These are phyloP conservation scores for Hypoxylon rubiginosum DNA, from an alignment of 2,329 filamentous ascomycete genomes.

Conservation along the genomic window DNA sequence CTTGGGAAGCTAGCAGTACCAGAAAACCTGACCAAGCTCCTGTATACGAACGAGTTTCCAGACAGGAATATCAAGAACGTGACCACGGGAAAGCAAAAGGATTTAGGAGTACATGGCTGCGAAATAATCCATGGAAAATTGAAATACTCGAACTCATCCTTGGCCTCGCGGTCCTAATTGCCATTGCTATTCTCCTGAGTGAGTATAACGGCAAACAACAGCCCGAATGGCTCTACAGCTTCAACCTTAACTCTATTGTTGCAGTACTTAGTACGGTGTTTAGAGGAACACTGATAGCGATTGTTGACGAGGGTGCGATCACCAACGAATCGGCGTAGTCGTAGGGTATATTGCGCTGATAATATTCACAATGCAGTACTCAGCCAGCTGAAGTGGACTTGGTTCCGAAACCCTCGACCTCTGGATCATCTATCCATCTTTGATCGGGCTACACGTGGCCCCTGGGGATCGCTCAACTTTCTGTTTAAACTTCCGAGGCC, in stretches of 20 bases:
- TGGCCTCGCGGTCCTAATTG: neutral
- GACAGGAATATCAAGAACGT: neutral
- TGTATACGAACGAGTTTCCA: neutral
- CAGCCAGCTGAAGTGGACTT: slow-evolving; percentile 2
- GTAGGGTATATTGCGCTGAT: neutral
- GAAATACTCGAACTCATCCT: neutral
- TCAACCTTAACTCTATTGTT: neutral
- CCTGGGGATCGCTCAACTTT: neutral
- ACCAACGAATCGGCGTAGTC: too few species aligned
- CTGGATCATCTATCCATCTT: neutral
- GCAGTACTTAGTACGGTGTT: neutral
- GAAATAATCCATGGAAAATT: neutral
- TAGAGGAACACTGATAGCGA: neutral
- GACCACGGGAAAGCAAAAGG: neutral
- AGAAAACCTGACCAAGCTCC: neutral
- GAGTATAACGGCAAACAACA: neutral
- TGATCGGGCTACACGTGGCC: slow-evolving; percentile 3
- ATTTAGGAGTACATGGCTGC: neutral
- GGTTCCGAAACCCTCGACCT: neutral
- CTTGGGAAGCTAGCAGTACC: neutral
- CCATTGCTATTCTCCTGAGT: neutral
- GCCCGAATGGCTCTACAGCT: neutral
- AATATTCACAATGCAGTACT: neutral
- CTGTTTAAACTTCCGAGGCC: neutral
- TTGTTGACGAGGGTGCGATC: neutral